These are phyloP conservation scores for Podaxis sp. DNA, from an alignment of 768 basidiomycete genomes.

Conservation along the genomic window DNA sequence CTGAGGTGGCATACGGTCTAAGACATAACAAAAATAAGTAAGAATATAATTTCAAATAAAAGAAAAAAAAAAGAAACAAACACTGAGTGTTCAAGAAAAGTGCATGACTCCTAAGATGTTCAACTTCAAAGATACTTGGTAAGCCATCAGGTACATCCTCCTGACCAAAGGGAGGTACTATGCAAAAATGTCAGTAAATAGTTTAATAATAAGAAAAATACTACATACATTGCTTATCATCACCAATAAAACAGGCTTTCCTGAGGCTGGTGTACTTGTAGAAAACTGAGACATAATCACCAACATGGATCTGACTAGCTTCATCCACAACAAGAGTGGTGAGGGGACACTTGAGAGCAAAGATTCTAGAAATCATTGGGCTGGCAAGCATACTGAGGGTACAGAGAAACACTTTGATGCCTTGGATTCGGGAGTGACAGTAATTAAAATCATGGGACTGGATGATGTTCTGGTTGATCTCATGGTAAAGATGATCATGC, in stretches of 20 bases:
- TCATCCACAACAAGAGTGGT: conserved; percentile 62
- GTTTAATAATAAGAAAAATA: conserved; percentile 13
- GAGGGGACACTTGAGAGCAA: conserved; percentile 40
- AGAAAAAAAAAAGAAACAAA: conserved; percentile 32
- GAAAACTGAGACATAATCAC: conserved; percentile 47
- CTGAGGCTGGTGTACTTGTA: conserved; percentile 37
- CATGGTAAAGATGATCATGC: conserved; percentile 77
- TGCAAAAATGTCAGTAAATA: conserved; percentile 17
- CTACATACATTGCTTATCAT: conserved; percentile 61
- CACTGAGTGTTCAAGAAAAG: conserved; percentile 76
- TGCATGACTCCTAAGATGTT: conserved; percentile 49
- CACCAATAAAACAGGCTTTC: conserved; percentile 65
- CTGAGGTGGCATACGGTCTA: conserved; percentile 84
- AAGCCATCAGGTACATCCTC: conserved; percentile 56
- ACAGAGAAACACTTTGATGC: conserved; percentile 64
- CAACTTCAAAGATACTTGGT: conserved; percentile 77
- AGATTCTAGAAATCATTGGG: conserved; percentile 25
- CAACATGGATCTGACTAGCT: conserved; percentile 66
- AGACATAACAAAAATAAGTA: conserved; percentile 19
- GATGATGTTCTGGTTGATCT: conserved; percentile 52
- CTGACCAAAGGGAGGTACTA: conserved; percentile 82
- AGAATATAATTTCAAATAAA: conserved; percentile 11
- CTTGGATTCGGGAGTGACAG: conserved; percentile 24
- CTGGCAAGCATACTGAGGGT: conserved; percentile 77
- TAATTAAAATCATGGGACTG: conserved; percentile 39